Conservation (phyloP, 2,329 filamentous ascomycete species). For the Xylogone sp. region DNA sequence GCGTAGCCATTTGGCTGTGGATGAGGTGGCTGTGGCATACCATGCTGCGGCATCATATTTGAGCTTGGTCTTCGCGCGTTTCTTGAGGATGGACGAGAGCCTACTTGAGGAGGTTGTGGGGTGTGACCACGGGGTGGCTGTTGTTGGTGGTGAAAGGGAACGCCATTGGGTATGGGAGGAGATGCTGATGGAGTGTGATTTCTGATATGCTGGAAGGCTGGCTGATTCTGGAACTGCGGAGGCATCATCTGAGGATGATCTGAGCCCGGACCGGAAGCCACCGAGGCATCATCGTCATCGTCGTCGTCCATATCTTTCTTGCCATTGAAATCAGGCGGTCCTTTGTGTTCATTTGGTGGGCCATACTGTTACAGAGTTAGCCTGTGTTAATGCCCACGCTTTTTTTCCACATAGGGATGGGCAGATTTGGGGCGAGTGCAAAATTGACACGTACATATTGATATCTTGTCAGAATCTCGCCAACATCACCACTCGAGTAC, state of each 20-base stretch:
- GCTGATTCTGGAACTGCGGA: conserved; percentile 65
- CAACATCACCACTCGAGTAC: conserved; percentile 92
- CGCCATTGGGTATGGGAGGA: conserved; percentile 69
- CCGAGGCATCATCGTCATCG: conserved; percentile 70
- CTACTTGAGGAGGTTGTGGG: conserved; percentile 67
- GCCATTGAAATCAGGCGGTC: conserved; percentile 85
- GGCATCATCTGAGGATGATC: conserved; percentile 58
- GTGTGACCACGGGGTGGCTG: conserved; percentile 61
- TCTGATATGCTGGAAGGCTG: conserved; percentile 74
- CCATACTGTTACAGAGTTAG: conserved; percentile 62
- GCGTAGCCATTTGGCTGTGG: conserved; percentile 62
- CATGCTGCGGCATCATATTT: conserved; percentile 62
- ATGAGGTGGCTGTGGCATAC: conserved; percentile 51
- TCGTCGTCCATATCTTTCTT: conserved; percentile 73
- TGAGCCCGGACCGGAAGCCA: conserved; percentile 43
- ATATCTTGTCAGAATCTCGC: conserved; percentile 81
- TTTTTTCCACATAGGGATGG: background rate
- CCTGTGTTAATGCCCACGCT: conserved; percentile 14
- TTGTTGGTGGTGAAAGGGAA: conserved; percentile 36
- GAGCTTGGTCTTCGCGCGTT: conserved; percentile 75
- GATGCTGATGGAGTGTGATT: conserved; percentile 83
- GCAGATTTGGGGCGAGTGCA: too few species aligned
- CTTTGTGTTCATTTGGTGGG: conserved; percentile 92
- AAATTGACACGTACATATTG: conserved; percentile 87
- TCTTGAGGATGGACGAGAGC: conserved; percentile 75